These are phyloP conservation scores for Anisodus acutangulus DNA, from an alignment of 257 asterid genomes.

Conservation along the genomic window DNA sequence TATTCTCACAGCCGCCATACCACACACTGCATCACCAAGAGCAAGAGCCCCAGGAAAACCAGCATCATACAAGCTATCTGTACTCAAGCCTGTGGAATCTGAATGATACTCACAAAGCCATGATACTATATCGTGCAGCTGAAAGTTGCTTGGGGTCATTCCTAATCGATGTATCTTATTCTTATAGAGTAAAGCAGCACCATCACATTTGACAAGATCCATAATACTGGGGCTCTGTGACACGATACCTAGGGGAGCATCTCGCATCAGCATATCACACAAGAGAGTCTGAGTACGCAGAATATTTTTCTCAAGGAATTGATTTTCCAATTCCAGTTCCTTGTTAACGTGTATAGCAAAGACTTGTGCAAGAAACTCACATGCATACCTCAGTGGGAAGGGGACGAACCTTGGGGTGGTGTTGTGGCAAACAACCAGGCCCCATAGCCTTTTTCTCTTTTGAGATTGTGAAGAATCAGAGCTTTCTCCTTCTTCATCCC, in stretches of 20 bases:
- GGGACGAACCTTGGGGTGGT: constrained; percentile 93
- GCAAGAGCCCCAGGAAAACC: constrained; percentile 90
- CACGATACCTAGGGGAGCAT: constrained; percentile 83
- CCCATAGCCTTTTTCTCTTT: constrained; percentile 86
- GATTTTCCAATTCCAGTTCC: constrained; percentile 80
- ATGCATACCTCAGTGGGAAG: constrained; percentile 91
- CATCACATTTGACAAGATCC: constrained; percentile 93
- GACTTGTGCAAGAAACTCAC: constrained; percentile 94
- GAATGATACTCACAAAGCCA: constrained; percentile 85
- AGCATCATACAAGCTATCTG: constrained; percentile 87
- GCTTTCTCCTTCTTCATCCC: constrained; percentile 60
- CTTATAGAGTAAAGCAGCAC: constrained; percentile 70
- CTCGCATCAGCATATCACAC: constrained; percentile 90
- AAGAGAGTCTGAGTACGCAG: constrained; percentile 82
- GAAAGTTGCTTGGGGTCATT: constrained; percentile 65
- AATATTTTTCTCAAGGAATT: constrained; percentile 83
- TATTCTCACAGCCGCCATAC: constrained; percentile 93
- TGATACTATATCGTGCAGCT: constrained; percentile 72
- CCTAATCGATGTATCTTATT: constrained; percentile 61
- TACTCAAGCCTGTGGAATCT: constrained; percentile 91
- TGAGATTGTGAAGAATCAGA: constrained; percentile 58
- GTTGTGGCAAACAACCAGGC: constrained; percentile 92
- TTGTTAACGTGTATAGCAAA: constrained; percentile 89
- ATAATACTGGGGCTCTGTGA: constrained; percentile 85
- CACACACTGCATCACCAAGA: constrained; percentile 78